These are phyloP conservation scores for Penicillium hesseltinei DNA, from an alignment of 2,329 filamentous ascomycete species.

Conservation along the genomic window DNA sequence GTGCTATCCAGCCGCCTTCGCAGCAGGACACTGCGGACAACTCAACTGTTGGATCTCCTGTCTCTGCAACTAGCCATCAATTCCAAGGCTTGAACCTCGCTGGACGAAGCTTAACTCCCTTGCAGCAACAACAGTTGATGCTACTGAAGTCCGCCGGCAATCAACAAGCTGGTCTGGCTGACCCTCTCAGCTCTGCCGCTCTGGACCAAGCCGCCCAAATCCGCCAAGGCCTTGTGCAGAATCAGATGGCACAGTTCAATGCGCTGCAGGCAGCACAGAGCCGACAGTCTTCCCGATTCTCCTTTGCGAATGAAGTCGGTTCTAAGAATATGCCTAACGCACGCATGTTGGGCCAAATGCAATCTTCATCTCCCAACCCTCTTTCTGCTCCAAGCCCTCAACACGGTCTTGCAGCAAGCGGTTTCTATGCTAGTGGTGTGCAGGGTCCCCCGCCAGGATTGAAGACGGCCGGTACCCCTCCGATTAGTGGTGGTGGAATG, in stretches of 20 bases:
- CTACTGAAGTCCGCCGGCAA: conserved; percentile 60
- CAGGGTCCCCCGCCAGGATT: conserved; percentile 91
- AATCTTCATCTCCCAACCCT: conserved; percentile 39
- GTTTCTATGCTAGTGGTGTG: conserved; percentile 80
- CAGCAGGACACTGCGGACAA: conserved; percentile 58
- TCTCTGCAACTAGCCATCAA: conserved; percentile 42
- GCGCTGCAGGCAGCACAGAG: conserved; percentile 64
- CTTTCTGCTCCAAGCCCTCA: conserved; percentile 39
- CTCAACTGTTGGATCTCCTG: conserved; percentile 43
- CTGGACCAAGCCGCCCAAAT: conserved; percentile 46
- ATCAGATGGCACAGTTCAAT: conserved; percentile 50
- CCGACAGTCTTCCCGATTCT: conserved; percentile 82
- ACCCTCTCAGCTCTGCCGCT: conserved; percentile 37
- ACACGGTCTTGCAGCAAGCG: conserved; percentile 53
- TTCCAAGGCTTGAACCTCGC: conserved; percentile 61
- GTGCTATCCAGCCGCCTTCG: conserved; percentile 72
- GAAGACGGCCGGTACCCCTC: conserved; percentile 91
- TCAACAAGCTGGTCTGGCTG: conserved; percentile 58
- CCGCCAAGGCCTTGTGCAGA: conserved; percentile 47
- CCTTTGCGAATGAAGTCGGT: conserved; percentile 67
- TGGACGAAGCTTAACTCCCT: conserved; percentile 72
- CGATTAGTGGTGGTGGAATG: conserved; percentile 74
- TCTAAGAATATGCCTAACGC: conserved; percentile 58
- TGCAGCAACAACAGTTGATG: conserved; percentile 72
- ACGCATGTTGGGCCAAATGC: conserved; percentile 53